A percentile compares a stretch with the other conserved stretches of the same genome.
Evolutionary conservation across 176 grass and related monocot species (phyloP).

Genomic region (Musa itinerans): DNA sequence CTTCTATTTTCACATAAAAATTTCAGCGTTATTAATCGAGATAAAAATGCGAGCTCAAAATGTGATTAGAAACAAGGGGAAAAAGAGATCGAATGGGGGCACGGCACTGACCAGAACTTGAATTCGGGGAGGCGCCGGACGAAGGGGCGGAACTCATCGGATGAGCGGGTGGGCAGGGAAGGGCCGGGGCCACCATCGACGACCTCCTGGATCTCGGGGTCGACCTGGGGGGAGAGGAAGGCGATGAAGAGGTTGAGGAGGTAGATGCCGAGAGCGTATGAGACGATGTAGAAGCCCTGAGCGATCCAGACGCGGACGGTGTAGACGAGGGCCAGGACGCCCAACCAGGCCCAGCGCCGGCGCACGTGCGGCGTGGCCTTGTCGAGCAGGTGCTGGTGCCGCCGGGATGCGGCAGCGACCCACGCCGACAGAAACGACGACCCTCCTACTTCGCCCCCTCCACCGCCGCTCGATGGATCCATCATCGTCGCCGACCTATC

Average conservation of each 20-base stretch:
- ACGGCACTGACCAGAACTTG: slow-evolving; percentile 54
- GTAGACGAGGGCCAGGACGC: slow-evolving; percentile 31
- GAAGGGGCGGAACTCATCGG: slow-evolving; percentile 71
- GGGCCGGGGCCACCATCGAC: slow-evolving; percentile 21
- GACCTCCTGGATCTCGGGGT: slow-evolving; percentile 50
- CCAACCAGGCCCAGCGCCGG: slow-evolving; percentile 50
- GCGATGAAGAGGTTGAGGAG: slow-evolving; percentile 59
- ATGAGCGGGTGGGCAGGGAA: slow-evolving; percentile 45
- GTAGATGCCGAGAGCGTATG: slow-evolving; percentile 77
- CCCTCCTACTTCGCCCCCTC: background rate
- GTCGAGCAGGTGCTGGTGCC: slow-evolving; percentile 74
- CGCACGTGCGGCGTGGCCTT: slow-evolving; percentile 52
- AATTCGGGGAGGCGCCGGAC: slow-evolving; percentile 75
- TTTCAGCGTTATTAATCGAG: background rate
- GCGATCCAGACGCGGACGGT: slow-evolving; percentile 56
- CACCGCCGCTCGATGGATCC: slow-evolving; percentile 12
- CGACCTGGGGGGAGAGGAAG: slow-evolving; percentile 78
- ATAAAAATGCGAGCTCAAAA: no score
- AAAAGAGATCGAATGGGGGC: background rate
- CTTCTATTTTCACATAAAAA: background rate
- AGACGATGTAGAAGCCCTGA: slow-evolving; percentile 67
- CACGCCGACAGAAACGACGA: slow-evolving; percentile 6
- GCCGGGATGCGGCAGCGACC: slow-evolving; percentile 22
- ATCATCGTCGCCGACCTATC: background rate
- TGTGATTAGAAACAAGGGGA: background rate